Percentiles rank a stretch among this genome's conserved stretches.
Evolutionary conservation across 2,329 filamentous ascomycete genomes (phyloP).

Genomic region (Cryoendolithus antarcticus): DNA sequence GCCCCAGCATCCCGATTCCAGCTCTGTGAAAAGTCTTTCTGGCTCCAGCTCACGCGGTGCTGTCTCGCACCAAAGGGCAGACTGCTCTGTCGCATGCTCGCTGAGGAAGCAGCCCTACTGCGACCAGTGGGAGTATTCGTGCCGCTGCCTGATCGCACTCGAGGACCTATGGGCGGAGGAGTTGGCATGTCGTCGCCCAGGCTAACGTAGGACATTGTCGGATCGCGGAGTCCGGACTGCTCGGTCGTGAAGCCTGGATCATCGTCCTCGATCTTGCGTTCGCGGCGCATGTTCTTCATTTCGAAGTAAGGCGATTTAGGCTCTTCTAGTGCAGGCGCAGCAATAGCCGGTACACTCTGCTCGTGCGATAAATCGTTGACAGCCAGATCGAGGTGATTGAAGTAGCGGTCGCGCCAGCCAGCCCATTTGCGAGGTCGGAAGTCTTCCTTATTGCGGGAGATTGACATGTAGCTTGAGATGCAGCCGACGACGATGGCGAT

Average conservation of each 20-base stretch:
- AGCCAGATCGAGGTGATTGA: conserved; percentile 49
- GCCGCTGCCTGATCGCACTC: neutral
- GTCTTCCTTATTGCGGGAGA: conserved; percentile 53
- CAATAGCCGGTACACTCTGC: conserved; percentile 18
- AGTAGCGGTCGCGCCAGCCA: conserved; percentile 50
- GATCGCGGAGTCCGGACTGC: conserved; percentile 8
- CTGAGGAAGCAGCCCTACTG: conserved; percentile 28
- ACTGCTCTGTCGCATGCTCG: conserved; percentile 26
- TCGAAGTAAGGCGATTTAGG: conserved; percentile 39
- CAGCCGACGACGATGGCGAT: conserved; percentile 53
- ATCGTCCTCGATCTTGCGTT: conserved; percentile 62
- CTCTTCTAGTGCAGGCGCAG: conserved; percentile 18
- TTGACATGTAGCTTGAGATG: conserved; percentile 60
- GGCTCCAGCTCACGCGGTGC: conserved; percentile 39
- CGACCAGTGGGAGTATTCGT: conserved; percentile 13
- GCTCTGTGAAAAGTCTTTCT: conserved; percentile 27
- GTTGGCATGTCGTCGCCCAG: conserved; percentile 11
- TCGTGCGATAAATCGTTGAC: conserved; percentile 44
- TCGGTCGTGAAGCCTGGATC: conserved; percentile 29
- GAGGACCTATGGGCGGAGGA: conserved; percentile 4
- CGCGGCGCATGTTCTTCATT: conserved; percentile 41
- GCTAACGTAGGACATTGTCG: conserved; percentile 19
- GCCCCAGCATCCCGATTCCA: conserved; percentile 6
- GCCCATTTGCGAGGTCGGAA: conserved; percentile 48
- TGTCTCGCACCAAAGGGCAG: conserved; percentile 37